These are phyloP conservation scores for Emericellopsis cladophorae DNA, from an alignment of 2,329 filamentous ascomycete genomes.

Conservation along the genomic window DNA sequence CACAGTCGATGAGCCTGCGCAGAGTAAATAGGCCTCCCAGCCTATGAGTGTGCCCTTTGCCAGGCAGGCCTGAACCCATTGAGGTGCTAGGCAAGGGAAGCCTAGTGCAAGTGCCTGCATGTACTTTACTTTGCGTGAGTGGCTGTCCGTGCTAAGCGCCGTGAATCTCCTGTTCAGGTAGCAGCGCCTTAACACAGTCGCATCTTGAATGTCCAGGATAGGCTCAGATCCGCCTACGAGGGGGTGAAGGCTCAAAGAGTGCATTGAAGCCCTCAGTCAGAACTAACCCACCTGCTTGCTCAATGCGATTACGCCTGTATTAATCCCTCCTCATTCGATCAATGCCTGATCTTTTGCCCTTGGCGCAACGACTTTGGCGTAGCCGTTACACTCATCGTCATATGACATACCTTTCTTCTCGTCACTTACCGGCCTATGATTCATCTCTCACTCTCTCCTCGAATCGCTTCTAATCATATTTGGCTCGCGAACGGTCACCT, in stretches of 20 bases:
- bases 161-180: conserved; percentile 57
- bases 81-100: conserved; percentile 70
- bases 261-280: conserved; percentile 68
- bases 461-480: no score
- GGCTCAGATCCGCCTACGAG: conserved; percentile 19
- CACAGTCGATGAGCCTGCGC: conserved; percentile 67
- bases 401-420: no score
- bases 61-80: conserved; percentile 70
- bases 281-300: conserved; percentile 58
- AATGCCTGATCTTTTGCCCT: no score
- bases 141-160: conserved; percentile 72
- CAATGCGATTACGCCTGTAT: no score
- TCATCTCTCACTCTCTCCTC: no score
- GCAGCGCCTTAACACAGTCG: conserved; percentile 38
- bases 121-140: conserved; percentile 82
- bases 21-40: conserved; percentile 74
- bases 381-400: no score
- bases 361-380: no score
- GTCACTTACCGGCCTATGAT: no score
- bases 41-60: conserved; percentile 47
- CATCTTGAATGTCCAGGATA: conserved; percentile 14
- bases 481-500: no score
- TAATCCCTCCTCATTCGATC: no score
- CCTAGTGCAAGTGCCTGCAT: conserved; percentile 88
- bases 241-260: conserved; percentile 47